Base-by-base conservation (phyloP, 352 stramenopile species). In the Pythium apleroticum region DNA sequence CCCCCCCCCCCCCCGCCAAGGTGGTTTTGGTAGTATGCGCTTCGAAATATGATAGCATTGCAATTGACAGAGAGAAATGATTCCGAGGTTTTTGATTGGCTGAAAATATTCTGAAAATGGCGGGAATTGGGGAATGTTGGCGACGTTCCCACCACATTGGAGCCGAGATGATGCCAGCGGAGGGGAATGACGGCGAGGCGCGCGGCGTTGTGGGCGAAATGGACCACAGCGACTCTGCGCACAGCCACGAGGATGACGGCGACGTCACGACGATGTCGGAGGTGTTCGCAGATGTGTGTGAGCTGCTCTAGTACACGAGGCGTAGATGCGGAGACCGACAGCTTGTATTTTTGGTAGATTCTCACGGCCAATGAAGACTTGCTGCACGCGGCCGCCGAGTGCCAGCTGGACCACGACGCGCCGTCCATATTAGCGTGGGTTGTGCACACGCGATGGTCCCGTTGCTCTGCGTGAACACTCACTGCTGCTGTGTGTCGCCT, bases 301-400 rank as follows among this genome's bases (percentile, higher is more conserved):
- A 27, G 10, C n/a, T 50, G 43, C 43, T 28, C 5, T 25, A 50
- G n/a, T 15, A 28, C 8, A 9, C 5, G 43, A 30, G 43, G 15
- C 28, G 17, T 4, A 8, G 20, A 6, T 1, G 8, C 7, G 19
- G 43, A 50, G 28, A 50, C n/a, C 15, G 43, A 25, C 19, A n/a
- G 10, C 50, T 48, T 41, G 11, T 57, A 19, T 54, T 41, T 17
- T 17, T 3, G 35, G 45, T 57, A 93, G 84, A 91, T 91, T 83
- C 71, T 93, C 35, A 73, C 65, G 10, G 71, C 82, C 43, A 93
- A 93, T 54, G 82, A 93, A 60, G 84, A 93, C 69, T 73, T 93
- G 65, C 73, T 91, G 31, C 62, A 71, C 20, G 81, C 78, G 9
- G 69, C 77, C 19, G 82, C 81, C 24, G 79, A 89, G 49, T 86